phyloP scores from a whole-genome alignment of 2,329 filamentous ascomycete species.

The Verticillium tricorpus region DNA sequence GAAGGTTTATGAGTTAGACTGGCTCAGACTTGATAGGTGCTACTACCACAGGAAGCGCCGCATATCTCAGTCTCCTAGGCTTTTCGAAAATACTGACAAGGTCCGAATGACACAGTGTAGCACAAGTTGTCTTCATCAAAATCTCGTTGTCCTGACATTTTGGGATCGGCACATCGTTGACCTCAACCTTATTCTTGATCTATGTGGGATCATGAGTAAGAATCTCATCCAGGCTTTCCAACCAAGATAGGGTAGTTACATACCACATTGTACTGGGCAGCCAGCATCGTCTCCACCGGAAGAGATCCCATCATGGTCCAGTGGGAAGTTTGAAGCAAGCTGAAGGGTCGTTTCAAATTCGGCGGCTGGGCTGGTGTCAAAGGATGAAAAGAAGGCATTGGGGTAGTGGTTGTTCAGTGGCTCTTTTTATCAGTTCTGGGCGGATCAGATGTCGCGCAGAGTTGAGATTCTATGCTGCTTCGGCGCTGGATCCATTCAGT shows the following conservation, averaged over 20 bases:
- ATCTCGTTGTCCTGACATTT: constrained; percentile 33
- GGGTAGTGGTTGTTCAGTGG: too few relatives aligned
- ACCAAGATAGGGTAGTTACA: not conserved
- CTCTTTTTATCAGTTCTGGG: too few relatives aligned
- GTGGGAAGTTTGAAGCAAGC: too few relatives aligned
- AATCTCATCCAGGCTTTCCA: not conserved
- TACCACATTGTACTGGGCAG: constrained; percentile 15
- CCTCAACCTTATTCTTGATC: constrained; percentile 18
- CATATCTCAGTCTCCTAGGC: not conserved
- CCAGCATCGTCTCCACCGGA: constrained; percentile 10
- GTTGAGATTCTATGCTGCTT: too few relatives aligned
- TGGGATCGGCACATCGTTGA: constrained; percentile 40
- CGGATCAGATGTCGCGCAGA: too few relatives aligned
- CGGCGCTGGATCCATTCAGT: too few relatives aligned
- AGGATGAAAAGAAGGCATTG: too few relatives aligned
- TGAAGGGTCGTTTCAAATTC: too few relatives aligned
- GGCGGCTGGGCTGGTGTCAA: too few relatives aligned
- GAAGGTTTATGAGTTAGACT: not conserved
- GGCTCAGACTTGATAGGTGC: too few relatives aligned
- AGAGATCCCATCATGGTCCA: constrained; percentile 3
- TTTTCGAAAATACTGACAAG: constrained; percentile 16
- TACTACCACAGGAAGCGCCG: not conserved
- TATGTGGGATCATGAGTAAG: not conserved
- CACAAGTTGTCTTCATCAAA: constrained; percentile 28
- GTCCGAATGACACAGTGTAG: constrained; percentile 29